These are phyloP conservation scores for Picea glauca DNA, from an alignment of 75 land plant species.

Conservation along the genomic window DNA sequence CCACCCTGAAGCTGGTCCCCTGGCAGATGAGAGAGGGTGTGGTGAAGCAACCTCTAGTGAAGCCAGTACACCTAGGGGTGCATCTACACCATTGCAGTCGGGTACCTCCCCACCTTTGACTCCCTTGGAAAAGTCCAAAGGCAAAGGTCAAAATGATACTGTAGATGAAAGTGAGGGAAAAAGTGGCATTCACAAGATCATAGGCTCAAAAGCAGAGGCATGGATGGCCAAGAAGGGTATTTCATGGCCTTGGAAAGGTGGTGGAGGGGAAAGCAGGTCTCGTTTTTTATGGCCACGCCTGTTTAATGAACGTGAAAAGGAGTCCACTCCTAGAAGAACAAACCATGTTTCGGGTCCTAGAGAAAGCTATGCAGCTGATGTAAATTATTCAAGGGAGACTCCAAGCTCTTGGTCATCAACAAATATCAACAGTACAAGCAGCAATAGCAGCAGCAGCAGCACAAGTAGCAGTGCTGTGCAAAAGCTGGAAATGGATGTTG, in stretches of 20 bases:
- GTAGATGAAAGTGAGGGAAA: slow-evolving; percentile 54
- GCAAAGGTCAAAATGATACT: slow-evolving; percentile 18
- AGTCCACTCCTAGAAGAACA: slow-evolving; percentile 18
- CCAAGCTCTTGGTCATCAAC: slow-evolving; percentile 60
- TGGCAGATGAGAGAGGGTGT: slow-evolving; percentile 41
- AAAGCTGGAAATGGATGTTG: slow-evolving; percentile 55
- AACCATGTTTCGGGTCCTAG: slow-evolving; percentile 5
- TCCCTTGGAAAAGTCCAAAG: slow-evolving; percentile 25
- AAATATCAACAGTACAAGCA: slow-evolving; percentile 69
- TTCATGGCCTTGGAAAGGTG: slow-evolving; percentile 83
- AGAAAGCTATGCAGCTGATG: slow-evolving; percentile 10
- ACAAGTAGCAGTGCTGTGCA: slow-evolving; percentile 57
- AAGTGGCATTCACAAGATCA: slow-evolving; percentile 37
- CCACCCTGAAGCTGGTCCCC: slow-evolving; percentile 20
- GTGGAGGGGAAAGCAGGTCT: slow-evolving; percentile 22
- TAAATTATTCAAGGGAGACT: slow-evolving; percentile 39
- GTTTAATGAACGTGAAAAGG: slow-evolving; percentile 39
- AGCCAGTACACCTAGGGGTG: slow-evolving; percentile 60
- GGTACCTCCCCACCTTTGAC: slow-evolving; percentile 14
- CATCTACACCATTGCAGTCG: slow-evolving; percentile 22
- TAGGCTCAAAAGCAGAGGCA: slow-evolving; percentile 71
- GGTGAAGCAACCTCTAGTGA: slow-evolving; percentile 57
- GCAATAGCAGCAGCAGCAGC: slow-evolving; percentile 70
- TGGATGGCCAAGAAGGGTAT: slow-evolving; percentile 74
- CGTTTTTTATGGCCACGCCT: slow-evolving; percentile 52